These are phyloP conservation scores for Pseudogymnoascus sp. DNA, from an alignment of 2,329 filamentous ascomycete species.

Conservation along the genomic window DNA sequence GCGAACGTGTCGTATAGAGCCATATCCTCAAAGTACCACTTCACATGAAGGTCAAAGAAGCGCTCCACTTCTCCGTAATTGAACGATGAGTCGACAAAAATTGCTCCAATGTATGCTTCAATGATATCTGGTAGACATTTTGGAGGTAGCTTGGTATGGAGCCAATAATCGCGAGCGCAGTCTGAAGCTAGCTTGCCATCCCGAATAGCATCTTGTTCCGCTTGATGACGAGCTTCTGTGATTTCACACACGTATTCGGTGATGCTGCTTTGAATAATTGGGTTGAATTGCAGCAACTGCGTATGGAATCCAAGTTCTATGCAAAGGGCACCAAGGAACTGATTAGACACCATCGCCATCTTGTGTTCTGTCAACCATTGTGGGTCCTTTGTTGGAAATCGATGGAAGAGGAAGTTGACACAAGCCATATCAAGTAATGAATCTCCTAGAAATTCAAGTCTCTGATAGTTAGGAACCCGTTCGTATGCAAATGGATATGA, in stretches of 20 bases:
- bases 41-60: constrained; percentile 72
- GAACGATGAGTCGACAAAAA: constrained; percentile 85
- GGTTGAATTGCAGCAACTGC: constrained; percentile 54
- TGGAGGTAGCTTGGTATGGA: constrained; percentile 52
- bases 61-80: constrained; percentile 62
- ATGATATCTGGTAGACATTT: constrained; percentile 78
- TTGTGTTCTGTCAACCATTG: constrained; percentile 99
- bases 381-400: constrained; percentile 71
- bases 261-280: constrained; percentile 38
- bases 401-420: constrained; percentile 72
- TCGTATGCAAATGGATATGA: constrained; percentile 71
- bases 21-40: constrained; percentile 79
- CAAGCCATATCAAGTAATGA: constrained; percentile 79
- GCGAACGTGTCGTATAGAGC: constrained; percentile 78
- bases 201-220: constrained; percentile 25
- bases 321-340: constrained; percentile 77
- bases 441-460: constrained; percentile 87
- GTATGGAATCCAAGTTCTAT: constrained; percentile 71
- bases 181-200: constrained; percentile 30
- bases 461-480: constrained; percentile 78
- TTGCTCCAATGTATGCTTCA: constrained; percentile 79
- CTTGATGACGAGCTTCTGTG: constrained; percentile 40
- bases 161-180: constrained; percentile 61
- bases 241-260: constrained; percentile 51
- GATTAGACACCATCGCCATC: constrained; percentile 98